These are phyloP conservation scores for Leptographium lundbergii DNA, from an alignment of 2,329 filamentous ascomycete species.

Conservation along the genomic window DNA sequence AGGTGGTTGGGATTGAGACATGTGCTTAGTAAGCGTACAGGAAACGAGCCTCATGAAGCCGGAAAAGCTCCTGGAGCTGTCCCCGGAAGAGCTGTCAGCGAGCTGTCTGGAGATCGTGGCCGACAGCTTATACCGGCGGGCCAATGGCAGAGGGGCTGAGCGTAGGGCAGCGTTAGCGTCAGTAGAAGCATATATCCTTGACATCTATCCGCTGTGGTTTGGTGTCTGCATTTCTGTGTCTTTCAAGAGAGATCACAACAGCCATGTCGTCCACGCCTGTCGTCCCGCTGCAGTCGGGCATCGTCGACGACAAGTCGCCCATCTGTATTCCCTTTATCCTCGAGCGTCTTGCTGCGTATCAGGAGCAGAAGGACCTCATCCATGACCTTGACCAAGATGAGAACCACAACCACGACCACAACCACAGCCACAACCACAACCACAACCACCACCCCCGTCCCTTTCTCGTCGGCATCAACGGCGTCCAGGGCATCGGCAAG, in stretches of 20 bases:
- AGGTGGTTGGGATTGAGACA: not conserved
- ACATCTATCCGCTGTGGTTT: not conserved
- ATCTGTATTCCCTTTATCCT: conserved; percentile 68
- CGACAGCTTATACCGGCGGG: no score
- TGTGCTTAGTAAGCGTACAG: not conserved
- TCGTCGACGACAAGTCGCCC: conserved; percentile 66
- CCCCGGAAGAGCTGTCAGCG: no score
- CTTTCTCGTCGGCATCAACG: conserved; percentile 80
- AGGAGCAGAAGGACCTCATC: not conserved
- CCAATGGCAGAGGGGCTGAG: no score
- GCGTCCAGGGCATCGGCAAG: conserved; percentile 85
- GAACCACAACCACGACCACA: not conserved
- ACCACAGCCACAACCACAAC: not conserved
- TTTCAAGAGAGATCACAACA: not conserved
- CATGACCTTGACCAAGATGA: no score
- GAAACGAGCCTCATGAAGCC: no score
- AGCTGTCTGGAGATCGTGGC: not conserved
- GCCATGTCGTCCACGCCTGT: conserved; percentile 14
- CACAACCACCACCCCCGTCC: conserved; percentile 26
- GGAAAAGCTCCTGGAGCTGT: not conserved
- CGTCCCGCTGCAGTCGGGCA: conserved; percentile 17
- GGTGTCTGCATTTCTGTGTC: not conserved
- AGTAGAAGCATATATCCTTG: not conserved
- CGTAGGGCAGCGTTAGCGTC: not conserved
- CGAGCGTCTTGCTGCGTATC: conserved; percentile 30